Evolutionary conservation across 2,329 filamentous ascomycete genomes (phyloP), one percentile per base, ranked within the genome.

Genomic region (Claviceps sp.): DNA sequence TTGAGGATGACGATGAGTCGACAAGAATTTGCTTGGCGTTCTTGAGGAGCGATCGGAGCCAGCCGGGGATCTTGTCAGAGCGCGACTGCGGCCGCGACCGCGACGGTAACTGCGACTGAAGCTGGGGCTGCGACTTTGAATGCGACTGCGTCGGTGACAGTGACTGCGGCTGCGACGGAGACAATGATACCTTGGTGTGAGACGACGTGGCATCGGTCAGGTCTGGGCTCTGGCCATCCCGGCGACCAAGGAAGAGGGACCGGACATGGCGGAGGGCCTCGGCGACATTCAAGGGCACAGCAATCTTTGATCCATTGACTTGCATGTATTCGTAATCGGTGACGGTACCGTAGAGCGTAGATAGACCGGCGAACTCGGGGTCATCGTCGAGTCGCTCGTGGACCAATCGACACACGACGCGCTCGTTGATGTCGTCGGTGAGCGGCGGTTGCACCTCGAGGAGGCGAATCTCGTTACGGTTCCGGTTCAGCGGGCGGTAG

Each of bases 381-480:
- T 55, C 49, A 7, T 61, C 54, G 45, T 52, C 59, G 39, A 67
- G 59, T 2, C 56, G 54, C 36, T 61, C 53, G 22, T 61, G 64
- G 26, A 68, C 55, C 26, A 68, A 56, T 14, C 66, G 66, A 50
- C 63, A 67, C n/a, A 61, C 59, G 42, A 67, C 53, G 8, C 58
- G 56, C 23, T 66, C 64, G 23, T 57, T 57, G 49, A 63, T 54
- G 45, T 53, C 55, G 54, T 54, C 56, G 26, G 52, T 55, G 13
- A 57, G 52, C 16, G 60, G 53, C 7, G 65, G 58, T 45, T 64
- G 59, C 39, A 68, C 55, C 55, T 67, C 65, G 9, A 68, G 55
- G 50, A 67, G 55, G 26, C 65, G 65, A 20, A 66, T 56, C 53
- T 67, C 65, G 51, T 53, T 57, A 46, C 53, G 55, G 20, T 56